phyloP scores from a whole-genome alignment of 495 filamentous ascomycete species.

The Hamigera avellanea region DNA sequence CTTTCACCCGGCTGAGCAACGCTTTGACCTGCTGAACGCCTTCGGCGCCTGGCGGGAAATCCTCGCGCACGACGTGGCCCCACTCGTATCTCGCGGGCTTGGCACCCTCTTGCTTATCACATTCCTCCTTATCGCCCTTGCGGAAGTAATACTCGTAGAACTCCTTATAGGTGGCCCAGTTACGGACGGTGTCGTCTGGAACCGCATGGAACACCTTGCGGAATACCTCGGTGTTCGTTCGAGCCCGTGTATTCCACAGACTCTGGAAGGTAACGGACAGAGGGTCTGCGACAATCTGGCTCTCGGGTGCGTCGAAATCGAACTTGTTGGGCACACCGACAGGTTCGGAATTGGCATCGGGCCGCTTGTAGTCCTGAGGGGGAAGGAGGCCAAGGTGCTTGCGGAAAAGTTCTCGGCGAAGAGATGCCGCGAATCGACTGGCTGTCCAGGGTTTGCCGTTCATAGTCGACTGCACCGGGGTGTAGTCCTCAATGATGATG shows the following conservation, averaged over 20 bases:
- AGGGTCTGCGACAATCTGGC: slow-evolving; percentile 65
- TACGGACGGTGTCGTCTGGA: slow-evolving; percentile 67
- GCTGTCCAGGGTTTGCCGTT: slow-evolving; percentile 57
- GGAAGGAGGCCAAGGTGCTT: slow-evolving; percentile 83
- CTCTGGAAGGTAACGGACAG: slow-evolving; percentile 52
- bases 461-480: slow-evolving; percentile 59
- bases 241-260: slow-evolving; percentile 64
- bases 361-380: slow-evolving; percentile 51
- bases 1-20: slow-evolving; percentile 59
- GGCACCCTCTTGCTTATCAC: slow-evolving; percentile 21
- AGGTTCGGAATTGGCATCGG: slow-evolving; percentile 65
- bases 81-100: slow-evolving; percentile 47
- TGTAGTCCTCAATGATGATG: slow-evolving; percentile 69
- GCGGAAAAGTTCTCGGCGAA: slow-evolving; percentile 77
- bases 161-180: slow-evolving; percentile 76
- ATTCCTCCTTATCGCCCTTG: slow-evolving; percentile 33
- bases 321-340: slow-evolving; percentile 62
- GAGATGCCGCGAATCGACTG: slow-evolving; percentile 68
- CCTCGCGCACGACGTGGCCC: slow-evolving; percentile 76
- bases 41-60: slow-evolving; percentile 54
- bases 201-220: slow-evolving; percentile 78
- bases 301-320: slow-evolving; percentile 70
- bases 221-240: slow-evolving; percentile 77
- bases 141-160: slow-evolving; percentile 73
- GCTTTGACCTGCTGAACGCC: slow-evolving; percentile 71